Base-by-base conservation (phyloP, 257 asterid species). In the Solanum chaucha region DNA sequence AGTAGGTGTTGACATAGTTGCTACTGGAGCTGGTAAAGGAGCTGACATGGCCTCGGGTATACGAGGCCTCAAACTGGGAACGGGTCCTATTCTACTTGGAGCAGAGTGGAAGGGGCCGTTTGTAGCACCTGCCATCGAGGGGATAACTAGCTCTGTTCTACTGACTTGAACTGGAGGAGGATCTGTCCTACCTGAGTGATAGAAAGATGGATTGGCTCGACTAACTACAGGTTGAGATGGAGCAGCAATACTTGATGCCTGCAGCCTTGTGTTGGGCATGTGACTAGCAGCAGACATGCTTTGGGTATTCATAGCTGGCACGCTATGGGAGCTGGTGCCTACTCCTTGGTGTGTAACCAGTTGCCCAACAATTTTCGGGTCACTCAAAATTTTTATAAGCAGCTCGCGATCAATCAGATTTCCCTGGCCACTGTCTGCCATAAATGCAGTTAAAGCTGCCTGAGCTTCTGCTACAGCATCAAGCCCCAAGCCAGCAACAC, bases 361-460 rank as follows among this genome's bases (percentile, higher is more conserved):
- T 83, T 93, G 94, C 89, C 92, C 97, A 9, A 96, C 87, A 94
- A 93, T 89, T 90, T 95, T 93, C 0, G 97, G 98, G 90, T 97
- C 92, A 4, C 90, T 87, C 41, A 97, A 95, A 48, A 97, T 92
- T 88, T 92, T 93, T 10, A 95, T 87, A 70, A 97, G 98, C 89
- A 97, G 65, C 48, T 92, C 94, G 5, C 61, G 90, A 74, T 97
- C 98, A 32, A 97, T 93, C 87, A 92, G 87, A 82, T 88, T 90
- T 65, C 93, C 94, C 61, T 92, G 94, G 86, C 90, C 89, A 3
- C 75, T 87, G 80, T 65, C 89, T 24, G 93, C 65, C 89, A 90
- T 90, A 78, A 86, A 71, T 2, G 95, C 88, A 26, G 93, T 84
- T 88, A 95, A 74, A 58, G 98, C 96, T 26, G 93, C 91, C 41